Percentiles rank a stretch among this genome's conserved stretches.
Evolutionary conservation across 345 rosid species (phyloP).

Genomic region (Cardamine occulta): DNA sequence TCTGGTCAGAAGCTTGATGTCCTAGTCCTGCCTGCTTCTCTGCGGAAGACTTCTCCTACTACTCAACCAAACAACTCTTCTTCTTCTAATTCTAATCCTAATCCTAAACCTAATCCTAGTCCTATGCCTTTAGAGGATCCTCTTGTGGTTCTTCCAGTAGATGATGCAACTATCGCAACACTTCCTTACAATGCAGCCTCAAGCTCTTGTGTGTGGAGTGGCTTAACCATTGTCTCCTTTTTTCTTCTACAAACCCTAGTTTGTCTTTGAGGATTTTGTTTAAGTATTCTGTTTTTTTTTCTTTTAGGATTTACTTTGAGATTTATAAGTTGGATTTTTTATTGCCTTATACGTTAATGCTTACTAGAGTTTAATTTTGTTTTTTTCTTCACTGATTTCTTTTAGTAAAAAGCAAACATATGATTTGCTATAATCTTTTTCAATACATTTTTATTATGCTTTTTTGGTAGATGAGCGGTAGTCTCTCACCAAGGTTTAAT

Average conservation of each 20-base stretch:
- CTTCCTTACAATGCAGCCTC: conserved; percentile 29
- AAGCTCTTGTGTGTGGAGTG: conserved; percentile 8
- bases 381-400: neutral
- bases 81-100: neutral
- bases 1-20: conserved; percentile 40
- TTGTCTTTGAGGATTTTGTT: neutral
- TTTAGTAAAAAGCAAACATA: neutral
- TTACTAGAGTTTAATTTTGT: neutral
- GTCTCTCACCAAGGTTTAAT: too few species aligned
- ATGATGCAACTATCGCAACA: conserved; percentile 26
- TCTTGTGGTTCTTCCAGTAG: conserved; percentile 34
- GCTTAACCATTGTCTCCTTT: conserved; percentile 20
- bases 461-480: too few species aligned
- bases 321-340: neutral
- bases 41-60: neutral
- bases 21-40: conserved; percentile 27
- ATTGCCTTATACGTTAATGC: neutral
- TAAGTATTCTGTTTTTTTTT: neutral
- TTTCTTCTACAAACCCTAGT: conserved; percentile 19
- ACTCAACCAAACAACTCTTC: conserved; percentile 12
- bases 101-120: neutral
- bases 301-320: conserved; percentile 3
- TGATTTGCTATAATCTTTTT: neutral
- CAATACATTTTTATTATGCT: too few species aligned
- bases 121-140: conserved; percentile 25